Conservation (phyloP, 108 stramenopile species). For the Cyclotella sp. region DNA sequence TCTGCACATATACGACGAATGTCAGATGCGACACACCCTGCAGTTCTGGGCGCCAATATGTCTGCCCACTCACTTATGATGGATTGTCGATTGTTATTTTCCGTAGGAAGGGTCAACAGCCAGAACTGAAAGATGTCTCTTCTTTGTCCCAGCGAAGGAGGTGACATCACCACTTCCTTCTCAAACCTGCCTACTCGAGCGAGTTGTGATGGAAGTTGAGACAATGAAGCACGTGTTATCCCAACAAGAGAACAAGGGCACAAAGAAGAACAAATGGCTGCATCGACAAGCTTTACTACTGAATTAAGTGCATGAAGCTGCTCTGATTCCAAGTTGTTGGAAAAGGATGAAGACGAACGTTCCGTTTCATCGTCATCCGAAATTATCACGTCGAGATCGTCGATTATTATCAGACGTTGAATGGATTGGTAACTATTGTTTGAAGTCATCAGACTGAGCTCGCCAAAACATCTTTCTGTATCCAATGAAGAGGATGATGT, state of each 20-base stretch:
- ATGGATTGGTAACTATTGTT: neutral
- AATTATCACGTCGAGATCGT: slow-evolving; percentile 72
- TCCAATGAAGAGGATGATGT: slow-evolving; percentile 29
- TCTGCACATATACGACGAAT: slow-evolving; percentile 69
- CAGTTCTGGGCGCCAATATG: slow-evolving; percentile 61
- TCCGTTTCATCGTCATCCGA: slow-evolving; percentile 44
- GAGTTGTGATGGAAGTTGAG: slow-evolving; percentile 59
- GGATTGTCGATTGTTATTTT: neutral
- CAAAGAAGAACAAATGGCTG: slow-evolving; percentile 16
- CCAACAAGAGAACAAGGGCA: slow-evolving; percentile 57
- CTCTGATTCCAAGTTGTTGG: slow-evolving; percentile 51
- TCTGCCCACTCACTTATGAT: slow-evolving; percentile 54
- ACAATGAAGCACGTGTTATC: slow-evolving; percentile 47
- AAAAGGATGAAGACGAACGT: neutral
- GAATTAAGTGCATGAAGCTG: slow-evolving; percentile 57
- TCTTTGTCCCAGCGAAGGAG: slow-evolving; percentile 77
- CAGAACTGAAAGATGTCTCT: slow-evolving; percentile 59
- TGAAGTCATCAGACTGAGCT: neutral
- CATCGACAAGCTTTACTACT: slow-evolving; percentile 59
- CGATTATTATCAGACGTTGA: slow-evolving; percentile 60
- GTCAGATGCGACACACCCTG: slow-evolving; percentile 83
- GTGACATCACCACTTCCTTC: slow-evolving; percentile 65
- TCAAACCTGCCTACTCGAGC: slow-evolving; percentile 76
- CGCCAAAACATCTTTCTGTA: slow-evolving; percentile 8
- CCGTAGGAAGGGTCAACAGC: slow-evolving; percentile 48